Conservation (phyloP, 106 monocot species). For the Dioscorea alata region DNA sequence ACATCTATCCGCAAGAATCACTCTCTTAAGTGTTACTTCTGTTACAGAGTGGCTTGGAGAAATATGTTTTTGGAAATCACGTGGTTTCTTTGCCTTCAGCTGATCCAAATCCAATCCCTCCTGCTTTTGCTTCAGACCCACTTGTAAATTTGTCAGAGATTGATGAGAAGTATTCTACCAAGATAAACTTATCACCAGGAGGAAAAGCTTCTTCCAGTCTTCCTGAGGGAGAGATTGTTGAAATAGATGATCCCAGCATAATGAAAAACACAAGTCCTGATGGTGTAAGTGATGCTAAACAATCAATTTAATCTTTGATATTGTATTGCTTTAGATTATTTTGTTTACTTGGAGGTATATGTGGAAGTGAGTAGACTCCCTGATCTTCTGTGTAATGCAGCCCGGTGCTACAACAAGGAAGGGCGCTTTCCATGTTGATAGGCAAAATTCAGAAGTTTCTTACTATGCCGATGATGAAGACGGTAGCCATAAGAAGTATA, state of each 20-base stretch:
- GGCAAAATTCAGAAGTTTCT: slow-evolving; percentile 70
- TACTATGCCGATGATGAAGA: slow-evolving; percentile 99
- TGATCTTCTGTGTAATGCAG: slow-evolving; percentile 23
- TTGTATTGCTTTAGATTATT: background rate
- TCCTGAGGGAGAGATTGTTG: slow-evolving; percentile 78
- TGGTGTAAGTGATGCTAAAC: slow-evolving; percentile 42
- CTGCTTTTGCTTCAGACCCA: slow-evolving; percentile 87
- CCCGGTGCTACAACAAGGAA: slow-evolving; percentile 92
- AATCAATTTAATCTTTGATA: background rate
- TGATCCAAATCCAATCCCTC: slow-evolving; percentile 59
- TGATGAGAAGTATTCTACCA: slow-evolving; percentile 11
- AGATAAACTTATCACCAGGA: slow-evolving; percentile 20
- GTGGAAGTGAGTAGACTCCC: too few species aligned
- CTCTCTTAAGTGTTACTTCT: slow-evolving; percentile 1
- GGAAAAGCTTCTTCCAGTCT: slow-evolving; percentile 24
- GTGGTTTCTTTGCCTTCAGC: slow-evolving; percentile 57
- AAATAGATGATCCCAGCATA: slow-evolving; percentile 66
- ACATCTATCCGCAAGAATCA: background rate
- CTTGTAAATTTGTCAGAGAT: slow-evolving; percentile 33
- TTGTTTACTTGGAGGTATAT: background rate
- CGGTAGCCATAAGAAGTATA: slow-evolving; percentile 74
- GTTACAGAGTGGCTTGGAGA: slow-evolving; percentile 83
- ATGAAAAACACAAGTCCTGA: slow-evolving; percentile 39
- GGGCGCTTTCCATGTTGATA: slow-evolving; percentile 50
- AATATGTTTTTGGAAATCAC: slow-evolving; percentile 90